phyloP scores from a whole-genome alignment of 192 early-diverging fungal species.

The Geranomyces michiganensis region DNA sequence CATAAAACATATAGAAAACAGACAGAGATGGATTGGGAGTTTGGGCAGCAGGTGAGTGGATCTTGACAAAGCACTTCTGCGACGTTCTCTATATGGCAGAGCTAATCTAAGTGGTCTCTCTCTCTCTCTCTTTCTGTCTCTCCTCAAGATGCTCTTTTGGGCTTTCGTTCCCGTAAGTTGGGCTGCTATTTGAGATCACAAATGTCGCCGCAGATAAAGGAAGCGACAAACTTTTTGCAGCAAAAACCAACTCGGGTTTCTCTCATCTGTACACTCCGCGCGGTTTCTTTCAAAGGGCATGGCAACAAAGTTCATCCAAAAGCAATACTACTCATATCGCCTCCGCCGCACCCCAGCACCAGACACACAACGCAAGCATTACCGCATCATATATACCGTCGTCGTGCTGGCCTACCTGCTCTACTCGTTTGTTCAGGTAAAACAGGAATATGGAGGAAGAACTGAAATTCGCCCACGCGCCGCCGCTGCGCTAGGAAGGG shows the following conservation, averaged over 20 bases:
- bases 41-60: slow-evolving; percentile 22
- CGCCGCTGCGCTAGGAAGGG: no score
- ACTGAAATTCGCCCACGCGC: no score
- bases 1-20: no score
- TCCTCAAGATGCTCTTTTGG: slow-evolving; percentile 34
- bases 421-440: slow-evolving; percentile 44
- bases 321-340: slow-evolving; percentile 28
- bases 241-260: no score
- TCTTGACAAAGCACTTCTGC: not conserved
- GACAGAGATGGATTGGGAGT: slow-evolving; percentile 24
- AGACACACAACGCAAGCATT: slow-evolving; percentile 28
- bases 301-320: slow-evolving; percentile 37
- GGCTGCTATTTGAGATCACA: no score
- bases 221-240: no score
- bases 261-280: not conserved
- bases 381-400: slow-evolving; percentile 36
- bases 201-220: no score
- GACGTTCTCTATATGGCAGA: not conserved
- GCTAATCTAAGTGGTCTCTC: no score
- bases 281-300: slow-evolving; percentile 23
- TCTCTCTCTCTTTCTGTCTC: no score
- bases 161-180: slow-evolving; percentile 33
- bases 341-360: not conserved
- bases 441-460: not conserved
- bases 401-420: slow-evolving; percentile 40